These are phyloP conservation scores for Tuber magnatum DNA, from an alignment of 495 filamentous ascomycete genomes.

Conservation along the genomic window DNA sequence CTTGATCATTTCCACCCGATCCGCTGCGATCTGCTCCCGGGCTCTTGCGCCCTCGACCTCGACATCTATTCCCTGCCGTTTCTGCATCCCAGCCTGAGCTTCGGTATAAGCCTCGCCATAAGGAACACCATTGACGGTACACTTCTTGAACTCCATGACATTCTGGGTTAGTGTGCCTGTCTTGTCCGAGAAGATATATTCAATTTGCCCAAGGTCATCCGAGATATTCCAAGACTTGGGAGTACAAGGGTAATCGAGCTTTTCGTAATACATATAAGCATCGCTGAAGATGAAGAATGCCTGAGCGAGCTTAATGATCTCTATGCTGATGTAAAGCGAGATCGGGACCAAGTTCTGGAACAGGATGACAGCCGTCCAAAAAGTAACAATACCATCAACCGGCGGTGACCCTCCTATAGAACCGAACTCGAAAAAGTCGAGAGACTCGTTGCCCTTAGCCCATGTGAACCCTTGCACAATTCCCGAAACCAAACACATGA, in stretches of 20 bases:
- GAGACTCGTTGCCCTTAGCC: slow-evolving; percentile 63
- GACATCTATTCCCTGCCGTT: slow-evolving; percentile 75
- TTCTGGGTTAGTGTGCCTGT: slow-evolving; percentile 98
- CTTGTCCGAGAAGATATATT: slow-evolving; percentile 99
- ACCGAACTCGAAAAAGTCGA: slow-evolving; percentile 78
- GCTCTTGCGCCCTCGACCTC: slow-evolving; percentile 69
- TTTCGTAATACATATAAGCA: slow-evolving; percentile 90
- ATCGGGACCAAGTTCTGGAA: slow-evolving; percentile 99
- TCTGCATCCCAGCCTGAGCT: slow-evolving; percentile 90
- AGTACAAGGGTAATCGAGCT: slow-evolving; percentile 84
- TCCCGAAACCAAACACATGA: slow-evolving; percentile 81
- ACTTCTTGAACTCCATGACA: slow-evolving; percentile 99
- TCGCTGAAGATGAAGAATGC: slow-evolving; percentile 98
- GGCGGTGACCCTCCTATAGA: slow-evolving; percentile 69
- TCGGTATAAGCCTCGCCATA: slow-evolving; percentile 98
- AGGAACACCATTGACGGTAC: slow-evolving; percentile 82
- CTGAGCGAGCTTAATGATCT: slow-evolving; percentile 88
- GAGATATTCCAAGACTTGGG: slow-evolving; percentile 99
- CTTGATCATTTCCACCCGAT: slow-evolving; percentile 63
- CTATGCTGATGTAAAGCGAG: slow-evolving; percentile 92
- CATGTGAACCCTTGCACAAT: slow-evolving; percentile 80
- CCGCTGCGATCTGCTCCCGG: slow-evolving; percentile 69
- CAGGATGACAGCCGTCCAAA: slow-evolving; percentile 87
- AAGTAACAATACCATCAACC: slow-evolving; percentile 86
- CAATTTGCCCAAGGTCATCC: slow-evolving; percentile 95